Evolutionary conservation across 2,329 filamentous ascomycete species (phyloP).

Genomic region (Cladosporium phlei): DNA sequence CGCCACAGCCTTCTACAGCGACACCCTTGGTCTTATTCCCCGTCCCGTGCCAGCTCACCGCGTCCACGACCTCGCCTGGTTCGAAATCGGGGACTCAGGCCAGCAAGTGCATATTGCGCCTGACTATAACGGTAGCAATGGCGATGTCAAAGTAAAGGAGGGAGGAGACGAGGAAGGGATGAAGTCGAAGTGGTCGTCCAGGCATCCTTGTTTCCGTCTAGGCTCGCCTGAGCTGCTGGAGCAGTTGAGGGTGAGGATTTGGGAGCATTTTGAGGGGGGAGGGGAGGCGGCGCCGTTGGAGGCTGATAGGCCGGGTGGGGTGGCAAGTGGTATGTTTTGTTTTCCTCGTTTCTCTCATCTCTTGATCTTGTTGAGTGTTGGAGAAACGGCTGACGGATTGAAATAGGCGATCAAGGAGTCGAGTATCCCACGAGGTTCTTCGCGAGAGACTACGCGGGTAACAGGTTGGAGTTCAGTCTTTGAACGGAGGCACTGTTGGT

Average conservation of each 20-base stretch:
- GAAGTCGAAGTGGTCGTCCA: too few relatives aligned
- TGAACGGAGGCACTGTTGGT: too few relatives aligned
- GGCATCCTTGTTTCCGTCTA: constrained; percentile 58
- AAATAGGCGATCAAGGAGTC: constrained; percentile 46
- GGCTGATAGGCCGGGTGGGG: constrained; percentile 52
- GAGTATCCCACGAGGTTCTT: constrained; percentile 62
- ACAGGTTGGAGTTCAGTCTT: constrained; percentile 38
- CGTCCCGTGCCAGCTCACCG: constrained; percentile 52
- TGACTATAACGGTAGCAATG: constrained; percentile 42
- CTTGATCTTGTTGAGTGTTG: neutral
- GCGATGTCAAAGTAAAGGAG: constrained; percentile 31
- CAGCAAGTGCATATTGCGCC: constrained; percentile 56
- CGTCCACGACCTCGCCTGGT: constrained; percentile 52
- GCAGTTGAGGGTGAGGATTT: constrained; percentile 46
- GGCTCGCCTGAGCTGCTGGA: constrained; percentile 45
- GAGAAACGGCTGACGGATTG: constrained; percentile 1
- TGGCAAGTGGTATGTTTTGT: constrained; percentile 31
- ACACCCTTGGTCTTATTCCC: constrained; percentile 52
- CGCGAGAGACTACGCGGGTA: constrained; percentile 44
- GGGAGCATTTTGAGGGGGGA: constrained; percentile 47
- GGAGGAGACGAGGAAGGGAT: too few relatives aligned
- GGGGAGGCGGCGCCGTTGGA: constrained; percentile 48
- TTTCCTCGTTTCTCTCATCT: constrained; percentile 20
- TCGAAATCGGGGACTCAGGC: constrained; percentile 52
- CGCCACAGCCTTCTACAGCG: constrained; percentile 52